Evolutionary conservation across 2,329 filamentous ascomycete species (phyloP).

Genomic region (Verticillium zaregamsianum): DNA sequence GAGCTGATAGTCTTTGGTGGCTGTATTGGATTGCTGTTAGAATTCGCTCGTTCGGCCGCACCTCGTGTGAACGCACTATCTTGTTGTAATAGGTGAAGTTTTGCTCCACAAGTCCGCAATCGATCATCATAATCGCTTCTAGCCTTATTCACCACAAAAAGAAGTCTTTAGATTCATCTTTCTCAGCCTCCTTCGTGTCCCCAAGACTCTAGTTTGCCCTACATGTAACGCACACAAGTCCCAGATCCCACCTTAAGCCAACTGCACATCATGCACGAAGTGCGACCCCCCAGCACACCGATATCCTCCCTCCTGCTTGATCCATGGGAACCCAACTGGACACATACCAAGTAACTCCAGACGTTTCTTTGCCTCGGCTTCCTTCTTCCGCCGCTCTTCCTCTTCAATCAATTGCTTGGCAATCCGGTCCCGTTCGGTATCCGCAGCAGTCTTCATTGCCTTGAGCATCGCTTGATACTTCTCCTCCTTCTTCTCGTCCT

Average conservation of each 20-base stretch:
- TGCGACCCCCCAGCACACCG: slow-evolving; percentile 59
- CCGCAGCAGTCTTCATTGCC: slow-evolving; percentile 22
- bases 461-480: slow-evolving; percentile 30
- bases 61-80: too few species aligned
- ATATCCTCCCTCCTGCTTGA: slow-evolving; percentile 54
- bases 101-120: too few species aligned
- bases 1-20: too few species aligned
- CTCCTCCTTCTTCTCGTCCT: slow-evolving; percentile 30
- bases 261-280: slow-evolving; percentile 38
- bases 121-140: too few species aligned
- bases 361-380: slow-evolving; percentile 37
- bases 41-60: too few species aligned
- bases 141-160: too few species aligned
- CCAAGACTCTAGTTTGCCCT: too few species aligned
- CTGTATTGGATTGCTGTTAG: too few species aligned
- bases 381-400: slow-evolving; percentile 30
- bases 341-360: slow-evolving; percentile 53
- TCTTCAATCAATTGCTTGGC: slow-evolving; percentile 31
- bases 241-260: slow-evolving; percentile 11
- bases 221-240: too few species aligned
- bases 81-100: too few species aligned
- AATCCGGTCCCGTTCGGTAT: slow-evolving; percentile 27
- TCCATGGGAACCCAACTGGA: slow-evolving; percentile 54
- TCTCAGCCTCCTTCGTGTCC: too few species aligned
- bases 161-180: too few species aligned